Evolutionary conservation across 257 asterid genomes (phyloP).

Genomic region (Solanum chilense): DNA sequence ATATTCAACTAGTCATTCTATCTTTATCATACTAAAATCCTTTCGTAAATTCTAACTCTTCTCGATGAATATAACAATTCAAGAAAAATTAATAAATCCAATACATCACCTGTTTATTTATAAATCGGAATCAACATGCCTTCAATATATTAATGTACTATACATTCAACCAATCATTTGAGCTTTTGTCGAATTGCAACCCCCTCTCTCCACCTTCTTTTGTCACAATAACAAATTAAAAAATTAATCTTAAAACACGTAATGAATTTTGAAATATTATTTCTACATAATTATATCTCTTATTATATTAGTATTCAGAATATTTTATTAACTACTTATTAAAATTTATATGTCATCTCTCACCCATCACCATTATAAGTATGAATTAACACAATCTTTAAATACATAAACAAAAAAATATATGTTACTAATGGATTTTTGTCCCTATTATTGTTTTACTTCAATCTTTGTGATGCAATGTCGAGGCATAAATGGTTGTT

Average conservation of each 20-base stretch:
- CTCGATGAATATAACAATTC: rapidly evolving
- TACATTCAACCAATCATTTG: background rate
- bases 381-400: background rate
- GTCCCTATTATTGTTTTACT: background rate
- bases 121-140: background rate
- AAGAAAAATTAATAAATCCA: background rate
- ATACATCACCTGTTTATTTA: background rate
- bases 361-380: background rate
- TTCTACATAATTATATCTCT: background rate
- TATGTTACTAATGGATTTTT: background rate
- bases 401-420: background rate
- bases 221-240: background rate
- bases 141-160: background rate
- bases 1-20: background rate
- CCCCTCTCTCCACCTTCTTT: background rate
- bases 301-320: background rate
- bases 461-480: background rate
- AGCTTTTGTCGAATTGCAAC: background rate
- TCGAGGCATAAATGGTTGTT: background rate
- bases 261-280: background rate
- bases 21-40: background rate
- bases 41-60: background rate
- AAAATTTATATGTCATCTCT: background rate
- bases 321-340: background rate
- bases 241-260: background rate